Conservation (phyloP, 1,284 basidiomycete species). For the Hortiboletus rubellus region DNA sequence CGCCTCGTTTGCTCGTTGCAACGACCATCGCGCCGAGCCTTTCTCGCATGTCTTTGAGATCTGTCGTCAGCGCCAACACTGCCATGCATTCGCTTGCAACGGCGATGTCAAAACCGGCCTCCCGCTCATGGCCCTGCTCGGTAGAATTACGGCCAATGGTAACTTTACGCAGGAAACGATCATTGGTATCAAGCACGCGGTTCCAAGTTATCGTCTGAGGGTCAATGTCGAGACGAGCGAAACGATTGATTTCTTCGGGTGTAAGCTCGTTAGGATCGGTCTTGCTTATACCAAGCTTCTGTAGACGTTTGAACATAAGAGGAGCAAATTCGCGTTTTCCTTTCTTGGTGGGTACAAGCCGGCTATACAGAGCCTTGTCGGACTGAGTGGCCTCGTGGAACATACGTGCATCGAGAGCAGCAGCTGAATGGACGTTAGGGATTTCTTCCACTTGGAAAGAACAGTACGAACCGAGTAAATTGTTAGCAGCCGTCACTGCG, state of each 20-base stretch:
- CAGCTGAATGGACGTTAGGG: slow-evolving; percentile 54
- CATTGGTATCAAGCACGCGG: slow-evolving; percentile 95
- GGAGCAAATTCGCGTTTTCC: slow-evolving; percentile 94
- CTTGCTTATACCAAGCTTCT: slow-evolving; percentile 96
- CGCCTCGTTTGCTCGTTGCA: slow-evolving; percentile 90
- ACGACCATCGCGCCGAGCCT: slow-evolving; percentile 95
- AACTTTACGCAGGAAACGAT: slow-evolving; percentile 94
- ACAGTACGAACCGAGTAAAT: slow-evolving; percentile 69
- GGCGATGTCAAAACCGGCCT: slow-evolving; percentile 94
- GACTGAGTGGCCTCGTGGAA: slow-evolving; percentile 97
- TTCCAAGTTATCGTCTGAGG: slow-evolving; percentile 96
- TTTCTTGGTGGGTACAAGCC: slow-evolving; percentile 92
- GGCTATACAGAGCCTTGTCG: slow-evolving; percentile 93
- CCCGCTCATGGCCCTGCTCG: slow-evolving; percentile 87
- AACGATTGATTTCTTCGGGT: slow-evolving; percentile 87
- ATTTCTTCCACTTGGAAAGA: neutral
- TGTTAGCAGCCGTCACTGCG: slow-evolving; percentile 97
- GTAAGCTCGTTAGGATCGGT: slow-evolving; percentile 92
- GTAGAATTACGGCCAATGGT: slow-evolving; percentile 89
- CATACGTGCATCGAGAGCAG: slow-evolving; percentile 95
- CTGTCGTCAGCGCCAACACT: slow-evolving; percentile 89
- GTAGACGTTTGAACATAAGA: slow-evolving; percentile 92
- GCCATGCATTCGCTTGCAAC: slow-evolving; percentile 99
- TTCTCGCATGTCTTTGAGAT: slow-evolving; percentile 90
- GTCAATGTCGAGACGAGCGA: slow-evolving; percentile 93